phyloP scores from a whole-genome alignment of 768 basidiomycete genomes.

The Naganishia kalamii region DNA sequence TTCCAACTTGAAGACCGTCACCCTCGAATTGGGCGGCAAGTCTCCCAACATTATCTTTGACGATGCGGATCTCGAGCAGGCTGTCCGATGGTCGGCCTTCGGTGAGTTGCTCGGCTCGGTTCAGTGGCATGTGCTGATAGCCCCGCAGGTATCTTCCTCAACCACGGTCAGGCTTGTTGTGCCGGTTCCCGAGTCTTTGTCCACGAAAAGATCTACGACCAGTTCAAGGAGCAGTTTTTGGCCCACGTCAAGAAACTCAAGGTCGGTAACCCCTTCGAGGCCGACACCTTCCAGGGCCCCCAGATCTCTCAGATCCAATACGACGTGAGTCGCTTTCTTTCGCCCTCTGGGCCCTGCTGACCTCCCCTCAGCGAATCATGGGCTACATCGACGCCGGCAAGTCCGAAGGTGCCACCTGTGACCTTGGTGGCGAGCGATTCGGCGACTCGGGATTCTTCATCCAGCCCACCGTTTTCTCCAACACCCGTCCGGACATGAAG shows the following conservation, averaged over 20 bases:
- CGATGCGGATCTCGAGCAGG: slow-evolving; percentile 40
- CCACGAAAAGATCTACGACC: slow-evolving; percentile 39
- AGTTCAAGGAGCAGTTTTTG: slow-evolving; percentile 37
- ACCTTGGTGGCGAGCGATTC: slow-evolving; percentile 60
- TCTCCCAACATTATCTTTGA: slow-evolving; percentile 46
- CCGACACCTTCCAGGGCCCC: slow-evolving; percentile 66
- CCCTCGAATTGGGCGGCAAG: slow-evolving; percentile 81
- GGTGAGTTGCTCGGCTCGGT: not conserved
- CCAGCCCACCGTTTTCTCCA: slow-evolving; percentile 64
- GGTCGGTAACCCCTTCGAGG: slow-evolving; percentile 63
- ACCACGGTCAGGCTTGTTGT: slow-evolving; percentile 27
- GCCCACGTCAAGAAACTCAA: slow-evolving; percentile 21
- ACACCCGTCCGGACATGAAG: slow-evolving; percentile 64
- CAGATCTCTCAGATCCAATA: slow-evolving; percentile 56
- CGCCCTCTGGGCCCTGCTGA: not conserved
- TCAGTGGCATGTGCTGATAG: slow-evolving; percentile 33
- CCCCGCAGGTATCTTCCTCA: slow-evolving; percentile 22
- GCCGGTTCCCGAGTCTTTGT: slow-evolving; percentile 42
- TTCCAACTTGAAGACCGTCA: slow-evolving; percentile 55
- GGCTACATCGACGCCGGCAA: slow-evolving; percentile 72
- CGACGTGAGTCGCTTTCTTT: slow-evolving; percentile 23
- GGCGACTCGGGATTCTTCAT: slow-evolving; percentile 80
- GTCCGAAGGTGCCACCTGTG: slow-evolving; percentile 57
- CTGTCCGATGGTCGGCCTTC: slow-evolving; percentile 38
- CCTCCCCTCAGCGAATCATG: slow-evolving; percentile 52